phyloP scores from a whole-genome alignment of 371 early-diverging fungal genomes.

The Umbelopsis sp. region DNA sequence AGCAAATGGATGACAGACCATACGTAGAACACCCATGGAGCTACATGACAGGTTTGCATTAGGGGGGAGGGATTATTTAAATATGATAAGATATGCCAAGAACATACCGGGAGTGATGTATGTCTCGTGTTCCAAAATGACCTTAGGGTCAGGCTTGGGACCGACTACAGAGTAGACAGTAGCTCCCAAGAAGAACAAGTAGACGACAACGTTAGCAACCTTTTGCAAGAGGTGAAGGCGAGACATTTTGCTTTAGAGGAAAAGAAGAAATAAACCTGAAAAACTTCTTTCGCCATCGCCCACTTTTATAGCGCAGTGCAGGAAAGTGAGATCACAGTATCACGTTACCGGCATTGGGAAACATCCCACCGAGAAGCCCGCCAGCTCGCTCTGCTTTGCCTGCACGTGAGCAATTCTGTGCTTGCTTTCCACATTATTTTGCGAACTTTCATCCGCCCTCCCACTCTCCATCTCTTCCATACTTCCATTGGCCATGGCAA shows the following conservation, averaged over 20 bases:
- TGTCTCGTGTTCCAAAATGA: slow-evolving; percentile 40
- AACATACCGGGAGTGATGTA: slow-evolving; percentile 54
- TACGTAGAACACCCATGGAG: slow-evolving; percentile 53
- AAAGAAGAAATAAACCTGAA: slow-evolving; percentile 23
- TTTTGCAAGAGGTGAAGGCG: slow-evolving; percentile 52
- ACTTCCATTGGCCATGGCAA: slow-evolving; percentile 24
- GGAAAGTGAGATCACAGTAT: neutral
- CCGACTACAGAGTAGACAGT: slow-evolving; percentile 64
- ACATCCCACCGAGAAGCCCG: no score
- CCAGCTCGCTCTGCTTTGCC: no score
- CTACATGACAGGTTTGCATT: slow-evolving; percentile 23
- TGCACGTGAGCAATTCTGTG: neutral
- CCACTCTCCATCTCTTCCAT: neutral
- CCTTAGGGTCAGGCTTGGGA: slow-evolving; percentile 39
- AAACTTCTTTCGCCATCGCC: neutral
- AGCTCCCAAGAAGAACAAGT: slow-evolving; percentile 66
- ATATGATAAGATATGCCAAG: slow-evolving; percentile 15
- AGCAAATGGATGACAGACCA: slow-evolving; percentile 71
- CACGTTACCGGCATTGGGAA: neutral
- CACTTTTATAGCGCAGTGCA: neutral
- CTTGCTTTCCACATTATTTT: neutral
- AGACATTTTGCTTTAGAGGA: slow-evolving; percentile 26
- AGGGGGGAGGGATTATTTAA: neutral
- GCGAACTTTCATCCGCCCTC: neutral
- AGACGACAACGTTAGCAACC: slow-evolving; percentile 70